Evolutionary conservation across 1,284 basidiomycete species (phyloP), one percentile per base, ranked within the genome.

Genomic region (Microbotryum scabiosae): DNA sequence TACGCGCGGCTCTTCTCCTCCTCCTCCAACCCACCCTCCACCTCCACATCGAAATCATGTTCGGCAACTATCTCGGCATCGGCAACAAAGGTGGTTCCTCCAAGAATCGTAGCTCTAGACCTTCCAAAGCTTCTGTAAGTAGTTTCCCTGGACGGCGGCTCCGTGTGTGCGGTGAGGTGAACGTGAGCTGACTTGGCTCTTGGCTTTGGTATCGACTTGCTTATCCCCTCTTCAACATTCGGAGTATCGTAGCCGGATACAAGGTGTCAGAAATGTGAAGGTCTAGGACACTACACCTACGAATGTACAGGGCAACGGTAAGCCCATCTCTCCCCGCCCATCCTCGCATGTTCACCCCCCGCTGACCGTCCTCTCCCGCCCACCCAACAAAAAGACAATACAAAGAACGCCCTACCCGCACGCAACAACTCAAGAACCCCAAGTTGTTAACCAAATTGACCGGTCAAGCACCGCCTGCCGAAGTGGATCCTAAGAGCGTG

Each of bases 351-450:
- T 53, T 25, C 25, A 16, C 32, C 21, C 21, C 36, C 2, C 16
- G 43, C 52, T 26, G 51, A 54, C 52, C 41, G 7, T 32, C 20
- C 23, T 16, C 9, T 25, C 16, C 5, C 36, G 16, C 14, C 3
- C 36, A 41, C 36, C 36, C 41, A 25, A 26, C 23, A 41, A 25
- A 18, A 20, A 57, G 56, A 30, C 48, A 60, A 45, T 64, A 58
- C 58, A 60, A 63, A 32, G 45, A 52, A 26, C 51, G 51, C 12
- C 45, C 45, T 2, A 57, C 65, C 2, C 46, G 65, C 1, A 67
- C 65, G 1, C 65, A 67, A 54, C 58, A 64, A 50, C 56, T 67
- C 32, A 67, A 67, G 54, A 64, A 67, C 60, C 65, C 65, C 2
- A 67, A 67, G 23, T 56, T 67, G 10, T 30, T 46, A 1, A 60